A percentile compares a stretch with the other conserved stretches of the same genome.
Evolutionary conservation across 2,329 filamentous ascomycete genomes (phyloP).

Genomic region (Neonectria faginata): DNA sequence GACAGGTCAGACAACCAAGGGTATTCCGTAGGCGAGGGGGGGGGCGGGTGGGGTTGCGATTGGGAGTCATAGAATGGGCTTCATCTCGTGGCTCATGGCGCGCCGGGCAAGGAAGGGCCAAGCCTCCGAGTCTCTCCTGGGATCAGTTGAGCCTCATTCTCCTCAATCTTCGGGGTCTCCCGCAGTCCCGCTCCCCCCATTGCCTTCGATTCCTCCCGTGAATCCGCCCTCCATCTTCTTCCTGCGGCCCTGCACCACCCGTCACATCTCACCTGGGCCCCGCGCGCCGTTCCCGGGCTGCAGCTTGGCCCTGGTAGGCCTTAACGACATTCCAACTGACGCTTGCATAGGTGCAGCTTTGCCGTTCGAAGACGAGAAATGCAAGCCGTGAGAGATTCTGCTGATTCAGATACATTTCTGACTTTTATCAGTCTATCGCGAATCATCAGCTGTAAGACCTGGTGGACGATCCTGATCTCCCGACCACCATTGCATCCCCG

Average conservation of each 20-base stretch:
- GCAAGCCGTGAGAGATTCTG: background rate
- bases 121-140: background rate
- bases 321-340: background rate
- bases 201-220: background rate
- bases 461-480: background rate
- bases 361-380: background rate
- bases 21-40: background rate
- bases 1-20: background rate
- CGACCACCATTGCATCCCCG: background rate
- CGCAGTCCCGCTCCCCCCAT: background rate
- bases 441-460: background rate
- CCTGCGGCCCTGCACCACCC: background rate
- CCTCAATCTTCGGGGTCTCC: background rate
- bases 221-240: background rate
- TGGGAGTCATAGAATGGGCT: conserved; percentile 8
- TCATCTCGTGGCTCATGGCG: conserved; percentile 4
- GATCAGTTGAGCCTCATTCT: conserved; percentile 1
- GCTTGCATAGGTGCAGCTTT: background rate
- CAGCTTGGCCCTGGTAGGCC: background rate
- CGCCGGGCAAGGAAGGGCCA: background rate
- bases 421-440: too few relatives aligned
- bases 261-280: conserved; percentile 6
- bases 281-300: conserved; percentile 6
- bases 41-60: conserved; percentile 4
- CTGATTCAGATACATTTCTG: background rate